Conservation (phyloP, 768 basidiomycete genomes). For the Tricholoma terreum region DNA sequence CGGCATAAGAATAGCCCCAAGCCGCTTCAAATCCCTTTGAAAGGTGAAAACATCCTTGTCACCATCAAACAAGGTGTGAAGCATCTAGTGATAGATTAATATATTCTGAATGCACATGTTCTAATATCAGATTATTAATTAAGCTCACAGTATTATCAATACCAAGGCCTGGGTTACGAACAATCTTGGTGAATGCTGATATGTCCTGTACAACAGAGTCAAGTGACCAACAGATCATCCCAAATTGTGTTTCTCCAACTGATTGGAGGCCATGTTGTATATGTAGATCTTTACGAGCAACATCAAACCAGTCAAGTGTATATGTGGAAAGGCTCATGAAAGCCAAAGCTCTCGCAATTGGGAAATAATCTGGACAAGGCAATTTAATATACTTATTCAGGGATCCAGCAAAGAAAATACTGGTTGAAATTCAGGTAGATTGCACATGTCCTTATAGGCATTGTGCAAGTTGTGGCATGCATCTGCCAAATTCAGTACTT, state of each 20-base stretch:
- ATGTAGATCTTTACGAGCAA: conserved; percentile 11
- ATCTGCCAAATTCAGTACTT: neutral
- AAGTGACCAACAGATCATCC: conserved; percentile 16
- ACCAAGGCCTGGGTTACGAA: conserved; percentile 5
- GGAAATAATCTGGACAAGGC: neutral
- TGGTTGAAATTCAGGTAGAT: conserved; percentile 3
- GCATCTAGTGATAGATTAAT: neutral
- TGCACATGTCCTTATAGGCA: neutral
- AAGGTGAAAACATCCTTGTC: conserved; percentile 8
- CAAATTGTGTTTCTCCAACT: conserved; percentile 19
- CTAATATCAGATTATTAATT: neutral
- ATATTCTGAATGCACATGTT: too few relatives aligned
- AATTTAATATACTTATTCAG: neutral
- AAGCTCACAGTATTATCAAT: conserved; percentile 8
- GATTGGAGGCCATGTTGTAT: conserved; percentile 17
- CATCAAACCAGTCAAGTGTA: conserved; percentile 14
- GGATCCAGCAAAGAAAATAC: conserved; percentile 1
- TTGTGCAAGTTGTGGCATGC: neutral
- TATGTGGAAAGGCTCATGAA: conserved; percentile 13
- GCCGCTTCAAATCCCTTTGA: conserved; percentile 7
- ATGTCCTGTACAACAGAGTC: conserved; percentile 15
- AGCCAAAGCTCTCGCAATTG: neutral
- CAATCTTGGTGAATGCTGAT: conserved; percentile 12
- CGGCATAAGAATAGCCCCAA: conserved; percentile 13
- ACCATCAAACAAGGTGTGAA: conserved; percentile 8